A percentile compares a stretch with the other conserved stretches of the same genome.
These are phyloP conservation scores for Cercophora samala DNA, from an alignment of 495 filamentous ascomycete genomes.

Conservation along the genomic window DNA sequence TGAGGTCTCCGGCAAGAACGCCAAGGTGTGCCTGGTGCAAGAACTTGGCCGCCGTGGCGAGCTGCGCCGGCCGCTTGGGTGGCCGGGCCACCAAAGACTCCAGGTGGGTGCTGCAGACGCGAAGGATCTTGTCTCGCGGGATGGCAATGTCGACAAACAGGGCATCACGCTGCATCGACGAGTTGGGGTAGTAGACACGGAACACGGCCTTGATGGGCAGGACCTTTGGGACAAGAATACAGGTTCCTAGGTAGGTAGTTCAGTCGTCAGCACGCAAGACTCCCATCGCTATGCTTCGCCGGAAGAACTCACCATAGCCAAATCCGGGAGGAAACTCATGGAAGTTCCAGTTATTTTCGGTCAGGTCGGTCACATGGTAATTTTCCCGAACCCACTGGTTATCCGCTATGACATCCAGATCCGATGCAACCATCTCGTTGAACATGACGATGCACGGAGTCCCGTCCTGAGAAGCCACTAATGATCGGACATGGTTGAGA, in stretches of 20 bases:
- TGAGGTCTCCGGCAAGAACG: conserved; percentile 49
- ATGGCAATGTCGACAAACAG: conserved; percentile 49
- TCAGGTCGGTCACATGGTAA: conserved; percentile 50
- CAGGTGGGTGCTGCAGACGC: conserved; percentile 54
- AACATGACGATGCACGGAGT: conserved; percentile 45
- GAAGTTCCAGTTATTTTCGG: conserved; percentile 14
- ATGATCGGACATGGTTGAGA: conserved; percentile 38
- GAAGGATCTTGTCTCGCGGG: conserved; percentile 27
- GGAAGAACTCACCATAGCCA: conserved; percentile 30
- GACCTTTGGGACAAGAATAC: conserved; percentile 47
- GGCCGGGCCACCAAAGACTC: conserved; percentile 47
- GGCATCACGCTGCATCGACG: conserved; percentile 48
- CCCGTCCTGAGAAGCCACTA: conserved; percentile 17
- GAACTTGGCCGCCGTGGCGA: conserved; percentile 37
- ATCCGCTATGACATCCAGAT: conserved; percentile 40
- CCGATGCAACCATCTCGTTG: conserved; percentile 46
- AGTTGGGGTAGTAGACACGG: conserved; percentile 43
- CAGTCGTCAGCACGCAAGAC: conserved; percentile 2
- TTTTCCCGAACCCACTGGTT: conserved; percentile 41
- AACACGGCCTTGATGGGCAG: conserved; percentile 42
- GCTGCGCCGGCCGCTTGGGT: conserved; percentile 44
- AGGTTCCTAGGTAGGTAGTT: conserved; percentile 54
- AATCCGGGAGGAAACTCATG: conserved; percentile 16
- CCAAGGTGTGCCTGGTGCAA: conserved; percentile 30
- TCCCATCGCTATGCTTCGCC: background rate